Evolutionary conservation across 257 asterid species (phyloP).

Genomic region (Orobanche coerulescens): DNA sequence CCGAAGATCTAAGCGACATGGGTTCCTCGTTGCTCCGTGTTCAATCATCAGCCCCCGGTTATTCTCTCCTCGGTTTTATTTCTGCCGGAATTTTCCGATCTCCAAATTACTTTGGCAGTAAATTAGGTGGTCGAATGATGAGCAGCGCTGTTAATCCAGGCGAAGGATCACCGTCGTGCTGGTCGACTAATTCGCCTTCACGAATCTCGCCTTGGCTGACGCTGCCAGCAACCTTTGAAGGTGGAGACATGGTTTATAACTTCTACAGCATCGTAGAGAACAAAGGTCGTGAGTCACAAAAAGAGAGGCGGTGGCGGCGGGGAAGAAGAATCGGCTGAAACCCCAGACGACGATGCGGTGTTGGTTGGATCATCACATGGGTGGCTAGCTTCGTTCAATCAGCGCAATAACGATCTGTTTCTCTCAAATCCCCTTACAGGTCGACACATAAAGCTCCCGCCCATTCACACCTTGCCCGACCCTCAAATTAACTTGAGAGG

Average conservation of each 20-base stretch:
- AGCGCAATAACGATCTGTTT: not conserved
- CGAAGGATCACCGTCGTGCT: too few species aligned
- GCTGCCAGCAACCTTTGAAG: not conserved
- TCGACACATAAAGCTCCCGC: not conserved
- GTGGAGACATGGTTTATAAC: not conserved
- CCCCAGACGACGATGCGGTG: not conserved
- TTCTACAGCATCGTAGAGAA: not conserved
- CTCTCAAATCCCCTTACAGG: not conserved
- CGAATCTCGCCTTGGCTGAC: not conserved
- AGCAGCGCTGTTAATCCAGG: too few species aligned
- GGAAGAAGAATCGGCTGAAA: not conserved
- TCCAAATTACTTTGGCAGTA: too few species aligned
- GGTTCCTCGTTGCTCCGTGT: too few species aligned
- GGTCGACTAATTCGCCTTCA: too few species aligned
- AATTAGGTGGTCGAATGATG: too few species aligned
- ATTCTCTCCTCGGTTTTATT: too few species aligned
- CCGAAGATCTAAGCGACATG: too few species aligned
- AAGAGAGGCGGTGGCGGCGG: not conserved
- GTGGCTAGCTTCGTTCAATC: not conserved
- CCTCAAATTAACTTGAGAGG: too few species aligned
- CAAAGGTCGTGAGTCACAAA: not conserved
- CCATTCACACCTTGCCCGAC: not conserved
- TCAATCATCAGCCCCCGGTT: too few species aligned
- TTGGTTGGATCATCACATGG: not conserved
- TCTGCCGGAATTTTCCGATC: too few species aligned